Conservation (phyloP, 2,329 filamentous ascomycete species). For the Teratosphaeria pseudoeucalypti region DNA sequence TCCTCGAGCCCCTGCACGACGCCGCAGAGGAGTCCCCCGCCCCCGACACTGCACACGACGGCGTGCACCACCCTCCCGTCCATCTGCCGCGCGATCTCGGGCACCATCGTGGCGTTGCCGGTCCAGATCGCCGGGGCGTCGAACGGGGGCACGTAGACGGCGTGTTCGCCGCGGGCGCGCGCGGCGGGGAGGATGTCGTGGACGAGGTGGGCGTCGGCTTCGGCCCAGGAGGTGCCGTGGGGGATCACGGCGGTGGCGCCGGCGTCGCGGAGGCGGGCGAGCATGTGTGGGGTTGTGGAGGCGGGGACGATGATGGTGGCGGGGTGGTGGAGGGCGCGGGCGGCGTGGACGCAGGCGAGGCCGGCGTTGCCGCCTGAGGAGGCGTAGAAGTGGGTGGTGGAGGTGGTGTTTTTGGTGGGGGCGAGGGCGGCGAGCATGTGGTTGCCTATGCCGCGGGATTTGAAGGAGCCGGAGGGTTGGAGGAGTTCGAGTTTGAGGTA, state of each 20-base stretch:
- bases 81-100: conserved; percentile 37
- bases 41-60: conserved; percentile 68
- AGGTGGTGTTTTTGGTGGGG: conserved; percentile 16
- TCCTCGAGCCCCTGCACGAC: conserved; percentile 55
- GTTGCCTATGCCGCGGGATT: conserved; percentile 64
- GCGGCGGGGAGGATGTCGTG: conserved; percentile 41
- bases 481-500: conserved; percentile 79
- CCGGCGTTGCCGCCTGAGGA: conserved; percentile 78
- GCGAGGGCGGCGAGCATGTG: conserved; percentile 47
- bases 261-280: conserved; percentile 57
- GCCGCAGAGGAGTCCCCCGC: conserved; percentile 69
- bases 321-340: conserved; percentile 50
- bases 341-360: conserved; percentile 67
- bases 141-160: conserved; percentile 60
- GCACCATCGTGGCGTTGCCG: conserved; percentile 52
- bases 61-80: conserved; percentile 29
- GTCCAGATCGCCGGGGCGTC: conserved; percentile 59
- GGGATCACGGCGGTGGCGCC: conserved; percentile 61
- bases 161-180: conserved; percentile 30
- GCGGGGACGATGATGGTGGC: conserved; percentile 67
- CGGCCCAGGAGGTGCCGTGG: conserved; percentile 55
- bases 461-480: conserved; percentile 79
- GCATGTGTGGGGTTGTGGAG: conserved; percentile 57
- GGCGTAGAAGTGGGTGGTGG: conserved; percentile 57
- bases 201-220: conserved; percentile 58